Base-by-base conservation (phyloP, 306 rosid species). In the Sicyos baderoa region DNA sequence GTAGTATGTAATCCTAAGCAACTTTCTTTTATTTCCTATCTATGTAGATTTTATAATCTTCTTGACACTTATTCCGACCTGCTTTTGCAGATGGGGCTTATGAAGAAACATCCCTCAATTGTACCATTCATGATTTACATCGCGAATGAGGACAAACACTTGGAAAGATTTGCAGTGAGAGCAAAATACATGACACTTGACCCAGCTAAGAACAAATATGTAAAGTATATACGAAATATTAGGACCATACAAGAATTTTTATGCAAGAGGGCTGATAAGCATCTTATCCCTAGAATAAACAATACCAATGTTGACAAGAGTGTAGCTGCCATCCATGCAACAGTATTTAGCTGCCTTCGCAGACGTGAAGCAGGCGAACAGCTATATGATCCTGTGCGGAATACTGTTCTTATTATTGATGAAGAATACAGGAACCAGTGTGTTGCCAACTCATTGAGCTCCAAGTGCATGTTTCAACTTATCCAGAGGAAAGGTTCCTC, bases 111-210 rank as follows among this genome's bases (percentile, higher is more conserved):
- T 74, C 96, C 97, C 68, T 90, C 99, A 9, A 86, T 93, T 74
- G 80, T 93, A 74, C 99, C 99, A 49, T 93, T 93, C 79, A 93
- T 93, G 99, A 79, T 93, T 75, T 84, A 86, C 83, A 93, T 93
- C 74, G 76, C 96, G 60, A 90, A 90, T 59, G 99, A 93, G 87
- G 99, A 90, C 56, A 93, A 93, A 72, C 99, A 93, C 79, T 11
- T 86, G 88, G 99, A 93, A 80, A 81, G 99, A 80, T 93, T 93
- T 82, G 99, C 99, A n/a, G 99, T 93, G 17, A 96, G 99, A 68
- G 99, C 99, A 0, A 93, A 93, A 80, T 93, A 93, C 74, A 93
- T 93, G 99, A 90, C 99, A 15, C 83, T 93, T 69, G 99, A 93
- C 72, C 99, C 99, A 68, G 95, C 91, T 64, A 93, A 88, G 81